Base-by-base conservation (phyloP, 352 stramenopile genomes). In the Phytophthora sp. region DNA sequence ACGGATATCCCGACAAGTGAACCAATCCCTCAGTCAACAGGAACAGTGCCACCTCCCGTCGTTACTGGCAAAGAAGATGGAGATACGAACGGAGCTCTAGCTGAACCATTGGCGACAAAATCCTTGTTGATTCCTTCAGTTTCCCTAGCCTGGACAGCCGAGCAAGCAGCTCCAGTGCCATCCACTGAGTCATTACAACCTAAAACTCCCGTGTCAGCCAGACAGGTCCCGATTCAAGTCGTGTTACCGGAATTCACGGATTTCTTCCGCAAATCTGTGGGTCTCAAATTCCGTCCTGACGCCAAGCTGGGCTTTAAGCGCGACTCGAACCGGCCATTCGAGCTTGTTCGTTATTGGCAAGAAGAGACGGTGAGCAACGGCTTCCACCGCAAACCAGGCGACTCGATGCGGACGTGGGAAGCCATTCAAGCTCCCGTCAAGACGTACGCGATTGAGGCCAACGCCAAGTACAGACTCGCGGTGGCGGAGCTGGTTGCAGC, bases 341-440 rank as follows among this genome's bases (percentile, higher is more conserved):
- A 91, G 26, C 63, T 95, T 0, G 71, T 92, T 13, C 86, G 86
- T 5, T 69, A 79, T n/a, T 95, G 84, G 83, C 39, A 69, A 21
- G 76, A 91, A 24, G 66, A 90, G 23, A 83, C 82, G 1, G 31
- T 74, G 5, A 73, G 71, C 31, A 80, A 88, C 41, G 80, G 80
- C 6, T 66, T 77, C 11, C 65, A 66, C 13, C 77, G 80, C 16
- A 52, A 57, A 5, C 20, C 65, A 9, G 81, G 78, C 12, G 70
- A 86, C n/a, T 59, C 30, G 13, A 89, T 89, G 84, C 74, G 79
- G n/a, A 90, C 84, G 24, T 92, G 84, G 84, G 81, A 92, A 59
- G 81, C 81, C 1, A 76, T 90, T 31, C 77, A 88, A 53, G 84
- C 81, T 1, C 81, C 80, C 2, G 74, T 92, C 23, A 92, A 89